Percentiles rank a stretch among this genome's conserved stretches.
Conservation (phyloP, 306 rosid genomes). For the Crataegus laevigata region DNA sequence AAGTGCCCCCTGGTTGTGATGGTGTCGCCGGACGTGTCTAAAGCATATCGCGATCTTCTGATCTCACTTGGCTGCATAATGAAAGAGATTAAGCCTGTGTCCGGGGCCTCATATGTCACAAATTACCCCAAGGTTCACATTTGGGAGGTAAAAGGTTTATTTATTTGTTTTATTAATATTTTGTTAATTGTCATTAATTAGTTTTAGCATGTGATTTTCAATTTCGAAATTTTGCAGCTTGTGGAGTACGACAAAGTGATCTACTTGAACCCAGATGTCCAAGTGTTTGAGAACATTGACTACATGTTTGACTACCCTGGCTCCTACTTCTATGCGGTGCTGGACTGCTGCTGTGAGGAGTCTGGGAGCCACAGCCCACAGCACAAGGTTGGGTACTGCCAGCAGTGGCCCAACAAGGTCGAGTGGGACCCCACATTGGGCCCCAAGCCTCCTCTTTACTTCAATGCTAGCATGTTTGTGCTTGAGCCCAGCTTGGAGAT, state of each 20-base stretch:
- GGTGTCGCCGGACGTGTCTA: no score
- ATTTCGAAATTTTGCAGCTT: no score
- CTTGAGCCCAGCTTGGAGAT: conserved; percentile 44
- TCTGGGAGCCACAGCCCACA: conserved; percentile 64
- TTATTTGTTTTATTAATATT: neutral
- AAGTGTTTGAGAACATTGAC: conserved; percentile 63
- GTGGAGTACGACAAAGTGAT: conserved; percentile 78
- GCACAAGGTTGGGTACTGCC: conserved; percentile 55
- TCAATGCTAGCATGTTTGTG: conserved; percentile 84
- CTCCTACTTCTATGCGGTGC: conserved; percentile 56
- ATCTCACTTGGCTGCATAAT: conserved; percentile 40
- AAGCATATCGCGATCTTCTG: no score
- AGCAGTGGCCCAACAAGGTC: conserved; percentile 65
- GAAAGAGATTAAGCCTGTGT: conserved; percentile 50
- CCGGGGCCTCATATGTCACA: conserved; percentile 77
- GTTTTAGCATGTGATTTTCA: no score
- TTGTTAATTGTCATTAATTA: neutral
- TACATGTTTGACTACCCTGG: conserved; percentile 52
- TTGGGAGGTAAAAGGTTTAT: conserved; percentile 56
- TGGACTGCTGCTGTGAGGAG: conserved; percentile 78
- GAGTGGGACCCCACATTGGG: conserved; percentile 51
- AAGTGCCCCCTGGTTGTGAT: no score
- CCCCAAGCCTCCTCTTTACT: conserved; percentile 64
- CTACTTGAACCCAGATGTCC: conserved; percentile 72
- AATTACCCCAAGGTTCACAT: conserved; percentile 85